Evolutionary conservation across 2,329 filamentous ascomycete genomes (phyloP).

Genomic region (Laburnicola sp.): DNA sequence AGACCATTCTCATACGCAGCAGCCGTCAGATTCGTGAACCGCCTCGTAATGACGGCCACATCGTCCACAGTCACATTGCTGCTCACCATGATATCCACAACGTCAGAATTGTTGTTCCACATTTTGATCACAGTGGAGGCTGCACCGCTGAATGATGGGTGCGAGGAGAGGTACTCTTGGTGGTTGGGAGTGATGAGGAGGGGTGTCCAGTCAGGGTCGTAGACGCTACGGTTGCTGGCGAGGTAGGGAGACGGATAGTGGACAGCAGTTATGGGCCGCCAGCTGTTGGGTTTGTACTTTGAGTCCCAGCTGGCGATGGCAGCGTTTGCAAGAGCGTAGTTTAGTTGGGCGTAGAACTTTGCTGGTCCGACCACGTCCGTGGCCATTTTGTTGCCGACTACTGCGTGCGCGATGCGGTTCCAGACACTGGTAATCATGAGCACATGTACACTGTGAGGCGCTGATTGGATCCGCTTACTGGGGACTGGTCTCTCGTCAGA

Average conservation of each 20-base stretch:
- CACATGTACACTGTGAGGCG: background rate
- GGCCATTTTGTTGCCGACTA: slow-evolving; percentile 23
- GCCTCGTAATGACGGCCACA: slow-evolving; percentile 27
- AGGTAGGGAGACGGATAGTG: slow-evolving; percentile 24
- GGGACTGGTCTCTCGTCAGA: slow-evolving; percentile 31
- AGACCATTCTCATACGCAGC: slow-evolving; percentile 32
- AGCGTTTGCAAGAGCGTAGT: slow-evolving; percentile 35
- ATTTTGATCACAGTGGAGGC: slow-evolving; percentile 27
- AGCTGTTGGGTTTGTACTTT: slow-evolving; percentile 29
- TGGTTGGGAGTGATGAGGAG: slow-evolving; percentile 32
- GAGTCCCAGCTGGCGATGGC: slow-evolving; percentile 32
- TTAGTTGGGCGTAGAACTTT: slow-evolving; percentile 33
- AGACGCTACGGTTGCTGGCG: slow-evolving; percentile 23
- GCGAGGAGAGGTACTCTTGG: slow-evolving; percentile 33
- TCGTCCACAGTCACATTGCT: slow-evolving; percentile 32
- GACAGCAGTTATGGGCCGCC: slow-evolving; percentile 31
- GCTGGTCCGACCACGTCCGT: slow-evolving; percentile 27
- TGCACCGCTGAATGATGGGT: slow-evolving; percentile 32
- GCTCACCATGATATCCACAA: slow-evolving; percentile 22
- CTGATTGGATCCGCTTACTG: slow-evolving; percentile 9
- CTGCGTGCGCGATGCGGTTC: slow-evolving; percentile 30
- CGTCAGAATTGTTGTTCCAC: slow-evolving; percentile 25
- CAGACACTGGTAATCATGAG: slow-evolving; percentile 15
- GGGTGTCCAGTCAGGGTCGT: slow-evolving; percentile 26
- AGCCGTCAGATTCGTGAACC: slow-evolving; percentile 27